Evolutionary conservation across 2,329 filamentous ascomycete genomes (phyloP).

Genomic region (Reticulascus tulasneorum): DNA sequence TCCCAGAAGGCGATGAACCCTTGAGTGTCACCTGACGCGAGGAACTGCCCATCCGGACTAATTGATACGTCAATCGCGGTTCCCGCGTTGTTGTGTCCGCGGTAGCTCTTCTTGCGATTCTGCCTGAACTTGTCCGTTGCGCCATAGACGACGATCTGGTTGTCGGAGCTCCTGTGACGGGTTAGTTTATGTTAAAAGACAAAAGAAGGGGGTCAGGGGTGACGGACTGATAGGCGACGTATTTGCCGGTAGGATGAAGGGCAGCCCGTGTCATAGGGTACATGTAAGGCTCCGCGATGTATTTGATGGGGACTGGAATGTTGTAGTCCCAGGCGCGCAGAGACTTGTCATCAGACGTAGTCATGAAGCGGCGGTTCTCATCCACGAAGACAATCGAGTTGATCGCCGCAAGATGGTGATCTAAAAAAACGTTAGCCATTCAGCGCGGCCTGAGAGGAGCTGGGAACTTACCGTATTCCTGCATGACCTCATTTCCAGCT

Average conservation of each 20-base stretch:
- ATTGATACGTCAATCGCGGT: slow-evolving; percentile 88
- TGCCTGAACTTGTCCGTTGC: slow-evolving; percentile 94
- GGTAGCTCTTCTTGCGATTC: slow-evolving; percentile 94
- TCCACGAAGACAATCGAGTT: slow-evolving; percentile 98
- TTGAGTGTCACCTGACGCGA: slow-evolving; percentile 80
- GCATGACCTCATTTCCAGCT: slow-evolving; percentile 71
- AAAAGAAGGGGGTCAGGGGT: too few species aligned
- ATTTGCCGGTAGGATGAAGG: slow-evolving; percentile 84
- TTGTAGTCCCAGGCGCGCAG: slow-evolving; percentile 97
- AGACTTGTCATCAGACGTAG: slow-evolving; percentile 94
- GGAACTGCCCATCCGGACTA: slow-evolving; percentile 86
- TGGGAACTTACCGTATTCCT: slow-evolving; percentile 63
- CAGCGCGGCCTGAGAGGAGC: too few species aligned
- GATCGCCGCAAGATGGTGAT: slow-evolving; percentile 95
- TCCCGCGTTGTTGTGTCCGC: slow-evolving; percentile 93
- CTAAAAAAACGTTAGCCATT: slow-evolving; percentile 27
- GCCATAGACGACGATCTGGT: slow-evolving; percentile 94
- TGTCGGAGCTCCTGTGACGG: too few species aligned
- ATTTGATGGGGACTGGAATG: slow-evolving; percentile 97
- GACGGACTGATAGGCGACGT: slow-evolving; percentile 86
- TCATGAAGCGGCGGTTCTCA: slow-evolving; percentile 91
- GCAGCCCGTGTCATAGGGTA: slow-evolving; percentile 87
- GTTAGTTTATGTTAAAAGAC: too few species aligned
- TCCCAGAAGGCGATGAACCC: slow-evolving; percentile 97
- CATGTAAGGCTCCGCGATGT: slow-evolving; percentile 97